Percentiles rank a stretch among this genome's conserved stretches.
phyloP scores from a whole-genome alignment of 352 stramenopile species.

The Globisporangium middletonii region DNA sequence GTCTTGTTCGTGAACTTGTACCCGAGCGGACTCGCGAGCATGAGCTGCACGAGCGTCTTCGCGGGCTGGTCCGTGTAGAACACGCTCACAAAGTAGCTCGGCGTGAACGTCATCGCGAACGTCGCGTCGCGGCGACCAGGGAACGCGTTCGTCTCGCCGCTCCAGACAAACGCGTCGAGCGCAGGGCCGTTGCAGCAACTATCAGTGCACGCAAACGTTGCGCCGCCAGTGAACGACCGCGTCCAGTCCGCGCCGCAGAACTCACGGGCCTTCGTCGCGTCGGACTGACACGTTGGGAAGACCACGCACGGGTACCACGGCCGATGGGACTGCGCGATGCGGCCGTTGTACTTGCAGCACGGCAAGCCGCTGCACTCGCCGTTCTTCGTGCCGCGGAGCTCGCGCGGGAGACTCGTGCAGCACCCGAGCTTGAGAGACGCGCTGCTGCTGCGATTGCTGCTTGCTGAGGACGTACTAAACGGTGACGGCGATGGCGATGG shows the following conservation, averaged over 20 bases:
- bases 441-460: neutral
- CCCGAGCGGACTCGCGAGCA: conserved; percentile 55
- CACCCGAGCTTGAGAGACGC: conserved; percentile 28
- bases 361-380: conserved; percentile 73
- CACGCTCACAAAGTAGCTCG: conserved; percentile 55
- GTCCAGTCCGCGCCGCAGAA: conserved; percentile 49
- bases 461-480: conserved; percentile 1
- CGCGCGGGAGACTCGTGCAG: conserved; percentile 33
- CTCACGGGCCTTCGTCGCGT: conserved; percentile 44
- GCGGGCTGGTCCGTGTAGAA: conserved; percentile 37
- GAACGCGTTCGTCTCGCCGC: conserved; percentile 37
- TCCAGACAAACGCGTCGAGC: conserved; percentile 74
- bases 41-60: conserved; percentile 68
- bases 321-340: conserved; percentile 59
- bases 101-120: conserved; percentile 72
- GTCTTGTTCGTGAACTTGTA: conserved; percentile 53
- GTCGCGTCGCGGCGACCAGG: conserved; percentile 68
- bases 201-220: conserved; percentile 64
- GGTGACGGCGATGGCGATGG: conserved; percentile 10
- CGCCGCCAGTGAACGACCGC: conserved; percentile 49
- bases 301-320: conserved; percentile 80
- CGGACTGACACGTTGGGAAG: conserved; percentile 69
- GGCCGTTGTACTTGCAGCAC: conserved; percentile 63
- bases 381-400: conserved; percentile 53
- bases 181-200: conserved; percentile 60